Conservation (phyloP, 805 yeast species). For the Ogataea saltuana region DNA sequence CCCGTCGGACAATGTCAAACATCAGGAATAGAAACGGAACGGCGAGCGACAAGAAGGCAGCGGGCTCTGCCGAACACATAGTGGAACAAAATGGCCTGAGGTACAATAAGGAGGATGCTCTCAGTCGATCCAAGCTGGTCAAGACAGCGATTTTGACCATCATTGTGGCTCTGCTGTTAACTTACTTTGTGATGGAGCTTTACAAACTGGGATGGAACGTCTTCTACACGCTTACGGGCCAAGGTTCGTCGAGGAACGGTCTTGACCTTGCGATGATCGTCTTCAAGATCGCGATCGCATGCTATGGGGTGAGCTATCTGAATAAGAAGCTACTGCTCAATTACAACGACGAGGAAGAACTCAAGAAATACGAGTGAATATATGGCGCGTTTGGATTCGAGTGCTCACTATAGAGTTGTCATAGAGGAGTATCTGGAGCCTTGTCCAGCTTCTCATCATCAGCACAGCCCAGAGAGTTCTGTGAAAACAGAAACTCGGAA, state of each 20-base stretch:
- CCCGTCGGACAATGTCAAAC: no score
- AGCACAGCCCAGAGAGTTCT: no score
- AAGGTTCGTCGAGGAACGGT: conserved; percentile 4
- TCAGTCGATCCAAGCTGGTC: conserved; percentile 16
- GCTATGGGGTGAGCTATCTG: conserved; percentile 22
- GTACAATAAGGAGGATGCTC: conserved; percentile 26
- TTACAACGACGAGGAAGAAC: conserved; percentile 28
- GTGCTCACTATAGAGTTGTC: no score
- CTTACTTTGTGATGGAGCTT: conserved; percentile 15
- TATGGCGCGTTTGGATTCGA: no score
- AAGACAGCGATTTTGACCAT: conserved; percentile 25
- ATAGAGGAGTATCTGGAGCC: no score
- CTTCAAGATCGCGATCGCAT: conserved; percentile 19
- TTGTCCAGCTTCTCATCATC: no score
- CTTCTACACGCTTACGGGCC: conserved; percentile 7
- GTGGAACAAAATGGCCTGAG: conserved; percentile 15
- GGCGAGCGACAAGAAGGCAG: not conserved
- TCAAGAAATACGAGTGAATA: conserved; percentile 31
- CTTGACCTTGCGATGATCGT: conserved; percentile 20
- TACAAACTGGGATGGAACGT: conserved; percentile 17
- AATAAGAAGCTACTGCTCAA: conserved; percentile 26
- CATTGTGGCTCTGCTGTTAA: conserved; percentile 9
- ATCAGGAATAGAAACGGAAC: conserved; percentile 2
- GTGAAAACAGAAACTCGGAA: conserved; percentile 3
- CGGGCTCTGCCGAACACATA: conserved; percentile 3